Evolutionary conservation across 257 asterid genomes (phyloP), one percentile per base, ranked within the genome.

Genomic region (Lantana camara): DNA sequence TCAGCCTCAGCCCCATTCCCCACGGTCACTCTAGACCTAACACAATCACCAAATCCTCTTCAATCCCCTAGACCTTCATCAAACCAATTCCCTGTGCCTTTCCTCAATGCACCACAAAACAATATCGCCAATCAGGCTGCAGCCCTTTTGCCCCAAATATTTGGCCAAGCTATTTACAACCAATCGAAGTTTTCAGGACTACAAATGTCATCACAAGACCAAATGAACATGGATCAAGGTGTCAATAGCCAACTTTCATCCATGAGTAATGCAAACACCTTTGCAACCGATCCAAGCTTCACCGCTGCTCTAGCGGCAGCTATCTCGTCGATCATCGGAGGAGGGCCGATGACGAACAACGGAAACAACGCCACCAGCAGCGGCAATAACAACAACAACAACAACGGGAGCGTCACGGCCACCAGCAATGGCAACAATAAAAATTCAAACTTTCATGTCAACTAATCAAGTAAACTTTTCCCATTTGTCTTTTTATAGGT

Each of bases 1-100:
- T 92, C 98, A 0, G 97, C 98, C 9, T 89, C 98, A 0, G 96
- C 98, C 2, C 98, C 98, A 7, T 89, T 92, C 13, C 97, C 97
- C 0, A 89, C 97, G 2, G 95, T 92, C 56, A 92, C 98, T 56
- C 70, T 92, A 63, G 98, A 92, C 85, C 87, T 92, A 7, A 92
- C 98, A 0, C 98, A 87, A 79, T 60, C 79, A 38, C 95, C 96
- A 0, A 83, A 89, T 60, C 85, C 90, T 2, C 19, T 76, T 6
- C 95, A 76, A 54, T 69, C 77, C 68, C 85, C 82, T 5, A 70
- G 71, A 51, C 52, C 63, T 40, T 71, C 73, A 73, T 24, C 77
- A 1, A 83, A 77, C 71, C 90, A 80, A n/a, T 85, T 85, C 80
- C 82, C 78, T 2, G 20, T 83, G 48, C 83, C 90, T 6, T 83